Percentiles rank a stretch among this genome's conserved stretches.
These are phyloP conservation scores for Zopfochytrium polystomum DNA, from an alignment of 371 early-diverging fungal genomes.

Conservation along the genomic window DNA sequence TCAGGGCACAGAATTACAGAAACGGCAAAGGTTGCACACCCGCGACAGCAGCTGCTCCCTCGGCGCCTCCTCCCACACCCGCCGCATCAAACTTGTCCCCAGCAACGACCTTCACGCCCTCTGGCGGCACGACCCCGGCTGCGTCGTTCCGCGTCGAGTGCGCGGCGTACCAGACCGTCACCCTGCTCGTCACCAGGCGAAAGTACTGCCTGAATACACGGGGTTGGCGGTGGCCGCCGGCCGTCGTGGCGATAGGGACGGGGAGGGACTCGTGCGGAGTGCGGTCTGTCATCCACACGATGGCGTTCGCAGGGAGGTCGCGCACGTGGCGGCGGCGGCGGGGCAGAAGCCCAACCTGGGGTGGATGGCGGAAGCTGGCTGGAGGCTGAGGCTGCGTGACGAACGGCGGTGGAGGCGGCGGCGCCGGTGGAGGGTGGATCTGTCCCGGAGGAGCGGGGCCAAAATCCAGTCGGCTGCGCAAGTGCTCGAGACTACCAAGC, in stretches of 20 bases:
- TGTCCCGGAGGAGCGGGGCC: no score
- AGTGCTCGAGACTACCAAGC: constrained; percentile 1
- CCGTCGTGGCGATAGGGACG: neutral
- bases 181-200: constrained; percentile 10
- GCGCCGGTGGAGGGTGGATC: no score
- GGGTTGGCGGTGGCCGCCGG: neutral
- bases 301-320: neutral
- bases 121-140: neutral
- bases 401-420: neutral
- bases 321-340: neutral
- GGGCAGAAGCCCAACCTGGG: neutral
- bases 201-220: constrained; percentile 10
- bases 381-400: neutral
- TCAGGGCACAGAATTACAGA: neutral
- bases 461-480: neutral
- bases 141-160: constrained; percentile 5
- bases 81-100: neutral
- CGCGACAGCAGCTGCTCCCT: neutral
- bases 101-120: neutral
- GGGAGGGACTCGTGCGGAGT: constrained; percentile 15
- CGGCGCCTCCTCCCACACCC: neutral
- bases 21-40: neutral
- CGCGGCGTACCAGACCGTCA: constrained; percentile 7
- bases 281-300: constrained; percentile 10
- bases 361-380: neutral